Percentiles rank a stretch among this genome's conserved stretches.
These are phyloP conservation scores for Diaporthe batatas DNA, from an alignment of 2,329 filamentous ascomycete species.

Conservation along the genomic window DNA sequence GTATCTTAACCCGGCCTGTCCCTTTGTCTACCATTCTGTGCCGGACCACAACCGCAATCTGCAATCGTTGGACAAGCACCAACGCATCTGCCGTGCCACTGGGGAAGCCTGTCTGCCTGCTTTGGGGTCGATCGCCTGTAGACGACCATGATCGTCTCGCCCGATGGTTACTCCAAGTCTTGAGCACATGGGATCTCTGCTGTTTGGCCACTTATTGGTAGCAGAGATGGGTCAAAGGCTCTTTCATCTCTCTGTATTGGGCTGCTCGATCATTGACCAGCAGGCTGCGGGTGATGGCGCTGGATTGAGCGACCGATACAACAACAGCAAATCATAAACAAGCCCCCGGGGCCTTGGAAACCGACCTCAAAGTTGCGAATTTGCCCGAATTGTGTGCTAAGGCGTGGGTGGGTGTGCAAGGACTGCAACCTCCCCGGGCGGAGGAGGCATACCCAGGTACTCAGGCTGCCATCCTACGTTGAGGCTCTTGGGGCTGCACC, in stretches of 20 bases:
- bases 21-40: background rate
- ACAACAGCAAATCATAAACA: background rate
- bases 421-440: no score
- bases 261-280: background rate
- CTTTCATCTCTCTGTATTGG: background rate
- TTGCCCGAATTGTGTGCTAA: constrained; percentile 8
- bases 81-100: background rate
- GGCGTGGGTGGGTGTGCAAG: background rate
- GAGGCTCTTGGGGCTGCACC: constrained; percentile 6
- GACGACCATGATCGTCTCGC: background rate
- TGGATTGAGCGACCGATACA: background rate
- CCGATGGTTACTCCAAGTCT: background rate
- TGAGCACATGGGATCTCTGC: background rate
- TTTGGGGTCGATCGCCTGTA: background rate
- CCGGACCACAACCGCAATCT: background rate
- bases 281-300: background rate
- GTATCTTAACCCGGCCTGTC: background rate
- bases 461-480: background rate
- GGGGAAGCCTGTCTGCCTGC: background rate
- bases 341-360: background rate
- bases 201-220: background rate
- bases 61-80: background rate
- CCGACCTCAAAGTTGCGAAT: background rate
- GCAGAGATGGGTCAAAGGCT: background rate
- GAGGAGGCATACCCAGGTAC: background rate